phyloP scores from a whole-genome alignment of 345 rosid species.

The Rhizophora mangle region DNA sequence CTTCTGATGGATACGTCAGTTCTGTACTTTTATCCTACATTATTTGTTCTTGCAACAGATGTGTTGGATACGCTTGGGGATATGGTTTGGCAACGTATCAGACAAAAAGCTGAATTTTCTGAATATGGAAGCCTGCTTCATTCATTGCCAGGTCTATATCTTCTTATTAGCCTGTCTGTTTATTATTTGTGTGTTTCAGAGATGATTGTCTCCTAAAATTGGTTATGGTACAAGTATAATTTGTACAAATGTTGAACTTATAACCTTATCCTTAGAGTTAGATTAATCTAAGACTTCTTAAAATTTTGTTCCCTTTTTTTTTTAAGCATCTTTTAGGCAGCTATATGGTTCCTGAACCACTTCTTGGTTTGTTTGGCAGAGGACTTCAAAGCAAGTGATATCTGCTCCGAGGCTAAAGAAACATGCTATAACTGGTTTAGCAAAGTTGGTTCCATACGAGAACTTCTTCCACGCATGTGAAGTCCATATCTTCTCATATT shows the following conservation, averaged over 20 bases:
- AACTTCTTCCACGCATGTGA: slow-evolving; percentile 95
- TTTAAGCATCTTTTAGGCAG: neutral
- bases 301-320: neutral
- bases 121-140: slow-evolving; percentile 52
- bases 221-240: too few species aligned
- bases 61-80: slow-evolving; percentile 85
- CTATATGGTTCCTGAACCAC: slow-evolving; percentile 16
- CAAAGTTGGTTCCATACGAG: slow-evolving; percentile 77
- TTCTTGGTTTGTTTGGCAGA: slow-evolving; percentile 41
- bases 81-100: slow-evolving; percentile 89
- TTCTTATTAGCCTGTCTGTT: slow-evolving; percentile 10
- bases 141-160: slow-evolving; percentile 54
- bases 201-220: neutral
- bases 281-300: neutral
- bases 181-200: neutral
- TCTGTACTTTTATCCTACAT: slow-evolving; percentile 81
- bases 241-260: neutral
- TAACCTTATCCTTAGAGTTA: slow-evolving; percentile 2
- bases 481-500: slow-evolving; percentile 19
- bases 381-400: slow-evolving; percentile 59
- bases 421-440: slow-evolving; percentile 90
- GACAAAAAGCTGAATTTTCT: slow-evolving; percentile 71
- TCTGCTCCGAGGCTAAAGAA: slow-evolving; percentile 74
- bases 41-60: slow-evolving; percentile 79
- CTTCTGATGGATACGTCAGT: slow-evolving; percentile 94